Evolutionary conservation across 805 yeast species (phyloP), one percentile per base, ranked within the genome.

Genomic region (Saturnispora silvae): DNA sequence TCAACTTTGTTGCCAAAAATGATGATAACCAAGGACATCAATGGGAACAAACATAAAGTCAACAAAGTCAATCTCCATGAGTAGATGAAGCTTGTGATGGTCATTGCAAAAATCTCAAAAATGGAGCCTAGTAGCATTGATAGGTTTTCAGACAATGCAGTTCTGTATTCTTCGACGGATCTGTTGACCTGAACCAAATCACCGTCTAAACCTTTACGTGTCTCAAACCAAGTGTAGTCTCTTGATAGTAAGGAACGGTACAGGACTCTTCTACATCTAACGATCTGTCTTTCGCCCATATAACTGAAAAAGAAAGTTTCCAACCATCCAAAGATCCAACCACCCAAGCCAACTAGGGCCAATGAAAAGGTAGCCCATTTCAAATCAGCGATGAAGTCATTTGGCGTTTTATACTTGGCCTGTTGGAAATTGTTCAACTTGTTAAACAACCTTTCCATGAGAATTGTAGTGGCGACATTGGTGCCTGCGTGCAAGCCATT

Each of bases 61-160:
- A 92, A 70, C 19, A 92, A 57, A 0, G 96, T 82, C 9, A 92
- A 64, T 3, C 82, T 68, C 96, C 96, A 89, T 3, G 94, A 82
- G 42, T 75, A 77, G 42, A 70, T 68, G 52, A 92, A 70, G 1
- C 95, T 76, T 0, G 81, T 72, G 1, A 72, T 66, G 2, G 79
- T 51, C 9, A 80, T 57, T 0, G 80, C 72, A 4, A 72, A 37
- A 0, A 75, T 59, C 0, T 85, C 67, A 0, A 75, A 70, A 1
- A 65, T 28, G 7, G 75, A 67, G 45, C 77, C 77, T 10, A 73
- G 50, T 1, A 77, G 49, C 16, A 77, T 47, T 0, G 81, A 85
- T 14, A 76, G 51, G 3, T 77, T 71, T 50, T 81, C 87, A 3
- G 89, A 73, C 4, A 73, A 63, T 1, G 86, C 82, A 0, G 70